Evolutionary conservation across 2,329 filamentous ascomycete genomes (phyloP), one percentile per base, ranked within the genome.

Genomic region (Zasmidium citrigriseum): DNA sequence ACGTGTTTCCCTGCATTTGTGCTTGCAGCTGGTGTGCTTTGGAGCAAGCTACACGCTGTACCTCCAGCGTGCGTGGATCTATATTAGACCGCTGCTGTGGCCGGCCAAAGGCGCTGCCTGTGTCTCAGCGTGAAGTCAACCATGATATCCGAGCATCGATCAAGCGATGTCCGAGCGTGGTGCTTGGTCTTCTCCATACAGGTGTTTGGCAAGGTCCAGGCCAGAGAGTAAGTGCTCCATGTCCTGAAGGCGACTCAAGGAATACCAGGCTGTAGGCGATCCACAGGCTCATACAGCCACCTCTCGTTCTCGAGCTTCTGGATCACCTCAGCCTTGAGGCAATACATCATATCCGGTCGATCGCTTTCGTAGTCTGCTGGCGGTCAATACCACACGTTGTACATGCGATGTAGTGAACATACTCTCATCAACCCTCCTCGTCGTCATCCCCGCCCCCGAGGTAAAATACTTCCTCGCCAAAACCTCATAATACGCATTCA

Each of bases 401-500:
- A 2, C 27, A 50, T 11, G 27, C n/a, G 21, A 41, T 18, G 45
- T 1, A 41, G 27, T 34, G 55, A 61, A 23, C 63, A 64, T 51
- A 57, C 67, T 18, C 59, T 66, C 12, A 57, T 48, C 62, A 47
- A 7, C 18, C 58, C 59, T n/a, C 60, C 61, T 41, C n/a, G 21
- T 41, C 10, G 38, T 46, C 51, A 67, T 45, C 16, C 67, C 62
- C 25, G 59, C 57, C 16, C 69, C 69, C 2, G 66, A 63, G 10
- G 63, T 64, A 47, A 70, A 71, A 55, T 68, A 71, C 41, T 62
- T 57, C 48, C 64, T 60, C 46, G 66, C 65, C 9, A 64, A 54
- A 52, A 16, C 29, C 16, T n/a, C 22, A 7, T 52, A 49, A 49
- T 18, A 27, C 12, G 20, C 22, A 18, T 25, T 49, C 7, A 49